phyloP scores from a whole-genome alignment of 768 basidiomycete genomes.

The Russula ochroleuca region DNA sequence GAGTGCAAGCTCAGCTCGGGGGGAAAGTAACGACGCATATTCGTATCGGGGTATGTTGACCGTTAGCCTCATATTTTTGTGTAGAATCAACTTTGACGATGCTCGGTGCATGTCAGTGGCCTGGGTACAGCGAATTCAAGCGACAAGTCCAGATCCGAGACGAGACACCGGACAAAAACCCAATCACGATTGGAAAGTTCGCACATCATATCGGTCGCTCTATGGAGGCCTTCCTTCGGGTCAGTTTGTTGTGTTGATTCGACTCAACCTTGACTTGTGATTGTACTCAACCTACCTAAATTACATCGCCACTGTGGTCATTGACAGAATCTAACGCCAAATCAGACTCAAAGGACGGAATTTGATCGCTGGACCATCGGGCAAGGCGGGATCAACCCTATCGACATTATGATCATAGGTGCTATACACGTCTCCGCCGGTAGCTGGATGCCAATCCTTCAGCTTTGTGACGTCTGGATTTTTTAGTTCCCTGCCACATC shows the following conservation, averaged over 20 bases:
- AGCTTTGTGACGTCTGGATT: slow-evolving; percentile 1
- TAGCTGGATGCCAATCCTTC: slow-evolving; percentile 26
- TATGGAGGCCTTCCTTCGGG: slow-evolving; percentile 15
- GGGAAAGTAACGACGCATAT: slow-evolving; percentile 14
- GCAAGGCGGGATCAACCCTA: neutral
- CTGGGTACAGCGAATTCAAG: slow-evolving; percentile 10
- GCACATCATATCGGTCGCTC: slow-evolving; percentile 15
- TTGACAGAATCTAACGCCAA: neutral
- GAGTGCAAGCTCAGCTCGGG: slow-evolving; percentile 2
- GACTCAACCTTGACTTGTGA: neutral
- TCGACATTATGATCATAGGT: slow-evolving; percentile 17
- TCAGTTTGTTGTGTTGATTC: neutral
- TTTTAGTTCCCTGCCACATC: neutral
- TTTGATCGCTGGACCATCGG: slow-evolving; percentile 12
- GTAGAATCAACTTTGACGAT: neutral
- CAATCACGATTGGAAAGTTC: slow-evolving; percentile 17
- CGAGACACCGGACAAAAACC: slow-evolving; percentile 11
- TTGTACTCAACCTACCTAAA: neutral
- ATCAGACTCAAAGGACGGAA: neutral
- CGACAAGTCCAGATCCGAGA: slow-evolving; percentile 21
- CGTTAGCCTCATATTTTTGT: neutral
- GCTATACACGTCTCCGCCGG: slow-evolving; percentile 21
- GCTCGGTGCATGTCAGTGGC: slow-evolving; percentile 13
- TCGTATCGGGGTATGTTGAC: slow-evolving; percentile 15
- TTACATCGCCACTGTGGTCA: neutral